Conservation (phyloP, 2,329 filamentous ascomycete species). For the Didymellaceae sp. region DNA sequence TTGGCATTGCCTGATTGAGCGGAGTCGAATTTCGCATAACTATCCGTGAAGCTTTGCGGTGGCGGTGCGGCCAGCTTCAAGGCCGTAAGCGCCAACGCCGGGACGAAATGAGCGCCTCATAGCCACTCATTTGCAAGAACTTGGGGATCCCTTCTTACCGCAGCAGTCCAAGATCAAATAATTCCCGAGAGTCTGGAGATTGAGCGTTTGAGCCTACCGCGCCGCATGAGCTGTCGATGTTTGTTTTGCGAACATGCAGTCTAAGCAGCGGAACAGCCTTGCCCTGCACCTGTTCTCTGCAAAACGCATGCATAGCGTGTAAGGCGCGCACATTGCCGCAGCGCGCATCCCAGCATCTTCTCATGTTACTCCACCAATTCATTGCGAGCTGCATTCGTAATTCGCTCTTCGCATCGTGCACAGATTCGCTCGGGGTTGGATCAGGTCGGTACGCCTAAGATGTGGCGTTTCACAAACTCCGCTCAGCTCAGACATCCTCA, state of each 20-base stretch:
- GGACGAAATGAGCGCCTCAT: slow-evolving; percentile 6
- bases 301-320: neutral
- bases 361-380: neutral
- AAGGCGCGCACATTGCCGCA: slow-evolving; percentile 2
- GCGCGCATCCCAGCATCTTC: neutral
- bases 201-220: slow-evolving; percentile 10
- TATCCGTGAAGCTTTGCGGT: neutral
- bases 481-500: slow-evolving; percentile 1
- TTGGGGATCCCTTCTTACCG: slow-evolving; percentile 1
- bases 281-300: neutral
- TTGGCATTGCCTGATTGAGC: neutral
- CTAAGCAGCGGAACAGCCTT: slow-evolving; percentile 1
- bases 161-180: neutral
- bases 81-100: slow-evolving; percentile 1
- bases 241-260: neutral
- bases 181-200: slow-evolving; percentile 4
- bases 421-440: slow-evolving; percentile 8
- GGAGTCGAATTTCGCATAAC: neutral
- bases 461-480: slow-evolving; percentile 13
- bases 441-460: slow-evolving; percentile 6
- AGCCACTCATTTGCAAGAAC: slow-evolving; percentile 2
- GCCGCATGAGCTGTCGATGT: neutral
- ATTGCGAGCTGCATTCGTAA: neutral
- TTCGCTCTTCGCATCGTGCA: neutral
- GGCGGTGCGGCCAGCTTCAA: neutral